Percentiles rank a stretch among this genome's conserved stretches.
Conservation (phyloP, 768 basidiomycete genomes). For the Strobilomyces dryophilus region DNA sequence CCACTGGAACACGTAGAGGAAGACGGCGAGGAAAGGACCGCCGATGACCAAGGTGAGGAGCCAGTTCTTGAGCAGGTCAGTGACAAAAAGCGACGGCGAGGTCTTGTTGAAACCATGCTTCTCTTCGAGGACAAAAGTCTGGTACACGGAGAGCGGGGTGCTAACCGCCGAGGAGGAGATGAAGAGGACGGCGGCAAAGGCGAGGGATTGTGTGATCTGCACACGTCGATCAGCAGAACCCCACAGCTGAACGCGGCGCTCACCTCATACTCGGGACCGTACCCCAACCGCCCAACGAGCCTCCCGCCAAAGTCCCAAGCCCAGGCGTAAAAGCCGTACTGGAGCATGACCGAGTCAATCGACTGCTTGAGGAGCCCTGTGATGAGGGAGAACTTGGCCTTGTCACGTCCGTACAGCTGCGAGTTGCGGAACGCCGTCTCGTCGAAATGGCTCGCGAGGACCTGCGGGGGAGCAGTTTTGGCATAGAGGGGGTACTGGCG, state of each 20-base stretch:
- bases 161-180: slow-evolving; percentile 62
- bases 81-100: slow-evolving; percentile 67
- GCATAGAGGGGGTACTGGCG: slow-evolving; percentile 87
- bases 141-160: slow-evolving; percentile 76
- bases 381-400: slow-evolving; percentile 76
- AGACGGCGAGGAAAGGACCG: slow-evolving; percentile 79
- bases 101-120: slow-evolving; percentile 98
- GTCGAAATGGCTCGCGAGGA: slow-evolving; percentile 65
- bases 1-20: slow-evolving; percentile 89
- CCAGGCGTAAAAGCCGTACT: slow-evolving; percentile 78
- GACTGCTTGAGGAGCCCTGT: slow-evolving; percentile 71
- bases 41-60: slow-evolving; percentile 66
- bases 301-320: slow-evolving; percentile 67
- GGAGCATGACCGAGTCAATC: slow-evolving; percentile 65
- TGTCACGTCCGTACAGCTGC: slow-evolving; percentile 88
- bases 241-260: neutral
- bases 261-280: slow-evolving; percentile 72
- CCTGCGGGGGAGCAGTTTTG: slow-evolving; percentile 65
- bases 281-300: slow-evolving; percentile 50
- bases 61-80: slow-evolving; percentile 82
- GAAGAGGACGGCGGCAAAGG: slow-evolving; percentile 66
- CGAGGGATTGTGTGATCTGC: slow-evolving; percentile 72
- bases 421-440: slow-evolving; percentile 79
- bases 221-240: neutral
- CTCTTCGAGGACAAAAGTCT: slow-evolving; percentile 92